phyloP scores from a whole-genome alignment of 2,329 filamentous ascomycete species.

The Hypomyces perniciosus region DNA sequence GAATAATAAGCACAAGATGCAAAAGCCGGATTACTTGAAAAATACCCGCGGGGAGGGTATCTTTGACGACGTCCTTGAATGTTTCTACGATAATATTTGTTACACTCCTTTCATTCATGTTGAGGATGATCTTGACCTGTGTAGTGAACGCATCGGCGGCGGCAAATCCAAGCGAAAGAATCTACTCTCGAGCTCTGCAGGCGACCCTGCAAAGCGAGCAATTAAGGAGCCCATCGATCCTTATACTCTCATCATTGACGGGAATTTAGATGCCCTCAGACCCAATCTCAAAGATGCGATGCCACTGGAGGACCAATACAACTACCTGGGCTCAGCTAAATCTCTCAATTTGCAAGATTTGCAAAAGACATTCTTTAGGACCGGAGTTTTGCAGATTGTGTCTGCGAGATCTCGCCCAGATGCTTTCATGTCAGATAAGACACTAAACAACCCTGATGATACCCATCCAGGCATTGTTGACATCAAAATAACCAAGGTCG shows the following conservation, averaged over 20 bases:
- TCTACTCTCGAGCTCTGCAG: slow-evolving; percentile 58
- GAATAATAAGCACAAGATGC: slow-evolving; percentile 99
- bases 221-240: slow-evolving; percentile 87
- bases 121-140: slow-evolving; percentile 81
- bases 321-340: slow-evolving; percentile 72
- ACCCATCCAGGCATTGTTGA: slow-evolving; percentile 91
- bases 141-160: slow-evolving; percentile 64
- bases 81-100: slow-evolving; percentile 97
- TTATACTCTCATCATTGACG: slow-evolving; percentile 88
- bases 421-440: slow-evolving; percentile 87
- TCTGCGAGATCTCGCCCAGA: slow-evolving; percentile 90
- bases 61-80: slow-evolving; percentile 87
- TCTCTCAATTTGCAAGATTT: slow-evolving; percentile 73
- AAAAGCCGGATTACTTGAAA: slow-evolving; percentile 89
- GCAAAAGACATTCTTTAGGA: slow-evolving; percentile 84
- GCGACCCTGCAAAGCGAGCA: slow-evolving; percentile 49
- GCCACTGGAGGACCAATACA: slow-evolving; percentile 85
- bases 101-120: slow-evolving; percentile 98
- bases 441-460: slow-evolving; percentile 75
- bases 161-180: slow-evolving; percentile 67
- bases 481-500: slow-evolving; percentile 96
- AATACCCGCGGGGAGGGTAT: slow-evolving; percentile 89
- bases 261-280: slow-evolving; percentile 73
- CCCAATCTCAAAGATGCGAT: slow-evolving; percentile 90
- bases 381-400: slow-evolving; percentile 88